Evolutionary conservation across 805 yeast species (phyloP), one percentile per base, ranked within the genome.

Genomic region (Zygosaccharomyces gambellarensis): DNA sequence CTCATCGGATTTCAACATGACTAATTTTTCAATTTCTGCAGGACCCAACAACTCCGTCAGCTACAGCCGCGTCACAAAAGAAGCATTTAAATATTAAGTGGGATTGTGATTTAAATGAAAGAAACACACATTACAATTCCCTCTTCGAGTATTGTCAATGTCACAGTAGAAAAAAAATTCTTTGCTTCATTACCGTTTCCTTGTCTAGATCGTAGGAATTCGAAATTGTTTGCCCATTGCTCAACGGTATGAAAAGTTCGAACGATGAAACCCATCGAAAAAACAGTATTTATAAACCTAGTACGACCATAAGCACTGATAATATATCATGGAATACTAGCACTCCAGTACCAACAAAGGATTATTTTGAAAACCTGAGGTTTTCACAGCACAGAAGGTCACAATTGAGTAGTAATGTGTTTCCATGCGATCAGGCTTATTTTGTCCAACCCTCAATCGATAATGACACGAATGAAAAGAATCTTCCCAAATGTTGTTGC

Each of bases 11-110:
- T 34, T 34, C 11, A 7, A 2, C 9, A 34, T 34, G 9, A 34
- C 11, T 34, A 21, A 34, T 30, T 29, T 32, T 30, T 30, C 17
- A 29, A 2, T 29, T 7, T 30, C 34, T 28, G 19, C 19, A 19
- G 22, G n/a, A 8, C 11, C 42, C 31, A 9, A 19, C 11, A 25
- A 36, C 38, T 21, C n/a, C 25, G 40, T 27, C 28, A 11, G 17
- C 17, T 30, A 30, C 38, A 30, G 28, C 36, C 36, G 45, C 38
- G 45, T 42, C 36, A 42, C 45, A 42, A 42, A 42, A 30, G 25
- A 38, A 38, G 17, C 17, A 17, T 17, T 25, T 25, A 25, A 8
- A 25, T 25, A 25, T 8, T 25, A 1, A 8, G 9, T 25, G 9
- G 28, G 2, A 5, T 2, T 2, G 28, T 6, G 28, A 25, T 25